Percentiles rank a stretch among this genome's conserved stretches.
phyloP scores from a whole-genome alignment of 305 asterid genomes.

The Fraxinus ornus region DNA sequence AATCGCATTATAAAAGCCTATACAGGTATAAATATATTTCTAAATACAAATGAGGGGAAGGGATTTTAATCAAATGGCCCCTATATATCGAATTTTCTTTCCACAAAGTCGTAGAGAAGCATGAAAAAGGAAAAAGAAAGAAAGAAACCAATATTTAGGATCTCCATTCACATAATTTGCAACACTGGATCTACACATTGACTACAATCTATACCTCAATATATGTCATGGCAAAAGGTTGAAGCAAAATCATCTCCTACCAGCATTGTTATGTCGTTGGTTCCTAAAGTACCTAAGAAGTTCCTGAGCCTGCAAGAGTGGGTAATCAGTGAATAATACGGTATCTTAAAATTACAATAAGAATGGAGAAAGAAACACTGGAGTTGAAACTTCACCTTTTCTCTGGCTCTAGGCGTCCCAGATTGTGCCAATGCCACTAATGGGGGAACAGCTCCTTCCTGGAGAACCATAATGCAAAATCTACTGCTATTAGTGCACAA shows the following conservation, averaged over 20 bases:
- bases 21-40: neutral
- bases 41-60: neutral
- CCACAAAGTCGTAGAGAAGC: slow-evolving; percentile 9
- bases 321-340: neutral
- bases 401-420: slow-evolving; percentile 89
- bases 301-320: slow-evolving; percentile 68
- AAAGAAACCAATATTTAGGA: slow-evolving; percentile 27
- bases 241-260: slow-evolving; percentile 54
- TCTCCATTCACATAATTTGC: slow-evolving; percentile 34
- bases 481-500: slow-evolving; percentile 68
- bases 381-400: slow-evolving; percentile 50
- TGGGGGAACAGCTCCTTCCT: slow-evolving; percentile 92
- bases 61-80: neutral
- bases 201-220: slow-evolving; percentile 32
- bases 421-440: slow-evolving; percentile 76
- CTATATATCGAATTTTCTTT: slow-evolving; percentile 19
- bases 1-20: slow-evolving; percentile 5
- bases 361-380: neutral
- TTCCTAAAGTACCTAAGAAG: slow-evolving; percentile 76
- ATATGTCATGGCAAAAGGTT: slow-evolving; percentile 32
- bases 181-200: slow-evolving; percentile 53
- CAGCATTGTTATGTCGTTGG: slow-evolving; percentile 76
- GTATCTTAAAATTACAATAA: neutral
- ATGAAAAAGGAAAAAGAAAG: slow-evolving; percentile 1
- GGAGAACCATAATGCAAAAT: slow-evolving; percentile 75